phyloP scores from a whole-genome alignment of 257 asterid species.

The Cynanchum wilfordii region DNA sequence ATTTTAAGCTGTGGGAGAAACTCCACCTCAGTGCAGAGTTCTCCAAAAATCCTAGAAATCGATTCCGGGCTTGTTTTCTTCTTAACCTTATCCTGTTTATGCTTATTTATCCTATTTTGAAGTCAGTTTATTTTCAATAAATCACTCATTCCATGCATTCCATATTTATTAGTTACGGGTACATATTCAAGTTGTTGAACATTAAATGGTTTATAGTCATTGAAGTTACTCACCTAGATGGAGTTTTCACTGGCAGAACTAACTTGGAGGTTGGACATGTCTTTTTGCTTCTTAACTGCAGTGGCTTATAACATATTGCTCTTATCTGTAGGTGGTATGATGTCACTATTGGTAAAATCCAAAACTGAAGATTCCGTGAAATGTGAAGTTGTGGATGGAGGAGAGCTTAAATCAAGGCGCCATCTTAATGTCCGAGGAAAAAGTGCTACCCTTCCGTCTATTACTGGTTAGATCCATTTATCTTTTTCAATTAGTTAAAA shows the following conservation, averaged over 20 bases:
- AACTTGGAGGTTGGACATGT: not conserved
- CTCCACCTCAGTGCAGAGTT: not conserved
- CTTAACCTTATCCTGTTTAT: not conserved
- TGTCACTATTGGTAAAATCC: slow-evolving; percentile 75
- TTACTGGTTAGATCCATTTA: slow-evolving; percentile 60
- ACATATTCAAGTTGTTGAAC: not conserved
- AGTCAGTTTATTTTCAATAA: not conserved
- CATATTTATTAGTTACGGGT: not conserved
- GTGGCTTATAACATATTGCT: slow-evolving; percentile 15
- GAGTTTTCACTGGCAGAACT: not conserved
- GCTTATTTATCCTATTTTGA: not conserved
- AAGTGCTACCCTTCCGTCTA: slow-evolving; percentile 95
- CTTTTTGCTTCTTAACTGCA: not conserved
- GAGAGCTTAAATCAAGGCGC: slow-evolving; percentile 93
- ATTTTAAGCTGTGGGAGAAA: not conserved
- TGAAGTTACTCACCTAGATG: not conserved
- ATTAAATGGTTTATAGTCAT: not conserved
- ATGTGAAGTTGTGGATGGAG: slow-evolving; percentile 96
- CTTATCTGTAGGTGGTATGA: slow-evolving; percentile 81
- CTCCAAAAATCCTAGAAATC: not conserved
- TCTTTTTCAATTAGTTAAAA: not conserved
- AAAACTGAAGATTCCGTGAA: slow-evolving; percentile 75
- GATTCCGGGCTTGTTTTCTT: not conserved
- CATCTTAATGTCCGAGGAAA: slow-evolving; percentile 96
- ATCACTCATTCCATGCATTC: not conserved